Evolutionary conservation across 2,329 filamentous ascomycete species (phyloP).

Genomic region (Diplocarpon rosae): DNA sequence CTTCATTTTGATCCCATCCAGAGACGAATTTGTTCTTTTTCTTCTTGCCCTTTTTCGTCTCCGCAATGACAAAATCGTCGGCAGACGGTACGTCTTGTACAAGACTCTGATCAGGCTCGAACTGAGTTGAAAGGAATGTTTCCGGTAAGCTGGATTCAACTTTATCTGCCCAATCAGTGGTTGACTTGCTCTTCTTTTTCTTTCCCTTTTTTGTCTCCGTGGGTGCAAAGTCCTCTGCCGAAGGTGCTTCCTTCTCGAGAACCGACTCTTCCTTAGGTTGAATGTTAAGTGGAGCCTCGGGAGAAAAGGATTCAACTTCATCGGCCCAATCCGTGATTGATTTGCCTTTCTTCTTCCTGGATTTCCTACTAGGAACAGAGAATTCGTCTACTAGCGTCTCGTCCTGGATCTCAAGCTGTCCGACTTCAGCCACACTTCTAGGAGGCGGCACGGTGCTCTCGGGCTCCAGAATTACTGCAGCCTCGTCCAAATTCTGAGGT

Average conservation of each 20-base stretch:
- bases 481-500: not conserved
- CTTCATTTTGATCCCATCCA: conserved; percentile 1
- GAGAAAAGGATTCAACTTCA: not conserved
- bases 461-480: not conserved
- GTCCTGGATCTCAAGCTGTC: not conserved
- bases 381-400: conserved; percentile 6
- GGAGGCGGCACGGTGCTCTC: not conserved
- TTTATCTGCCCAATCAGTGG: conserved; percentile 1
- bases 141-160: conserved; percentile 1
- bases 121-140: not conserved
- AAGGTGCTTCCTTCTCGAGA: not conserved
- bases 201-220: conserved; percentile 21
- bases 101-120: not conserved
- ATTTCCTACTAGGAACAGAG: conserved; percentile 22
- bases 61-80: not conserved
- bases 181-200: conserved; percentile 11
- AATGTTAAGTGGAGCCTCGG: not conserved
- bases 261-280: not conserved
- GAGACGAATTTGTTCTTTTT: conserved; percentile 1
- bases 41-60: conserved; percentile 17
- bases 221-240: not conserved
- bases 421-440: not conserved
- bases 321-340: conserved; percentile 2
- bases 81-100: not conserved
- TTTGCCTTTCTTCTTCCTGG: conserved; percentile 26